Conservation (phyloP, 441 rosid species). For the Dalechampia spathulata region DNA sequence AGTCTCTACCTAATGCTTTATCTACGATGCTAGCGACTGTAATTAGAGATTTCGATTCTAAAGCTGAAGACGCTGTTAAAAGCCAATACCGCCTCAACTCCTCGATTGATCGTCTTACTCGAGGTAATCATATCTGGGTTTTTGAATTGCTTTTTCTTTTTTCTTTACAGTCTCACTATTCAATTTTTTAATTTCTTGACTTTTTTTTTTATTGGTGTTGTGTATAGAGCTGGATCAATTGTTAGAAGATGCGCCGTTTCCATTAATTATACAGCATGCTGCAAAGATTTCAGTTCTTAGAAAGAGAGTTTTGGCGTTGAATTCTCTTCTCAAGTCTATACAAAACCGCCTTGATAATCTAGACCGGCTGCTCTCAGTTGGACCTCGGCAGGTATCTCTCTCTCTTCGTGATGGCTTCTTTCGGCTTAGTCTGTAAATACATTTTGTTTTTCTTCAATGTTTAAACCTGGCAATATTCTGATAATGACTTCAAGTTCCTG, state of each 20-base stretch:
- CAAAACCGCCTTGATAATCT: conserved; percentile 58
- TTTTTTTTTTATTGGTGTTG: background rate
- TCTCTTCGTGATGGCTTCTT: background rate
- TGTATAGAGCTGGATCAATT: conserved; percentile 68
- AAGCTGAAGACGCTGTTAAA: conserved; percentile 37
- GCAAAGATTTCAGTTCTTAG: conserved; percentile 52
- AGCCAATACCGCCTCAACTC: conserved; percentile 56
- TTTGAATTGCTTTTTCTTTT: no score
- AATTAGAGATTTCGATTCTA: conserved; percentile 53
- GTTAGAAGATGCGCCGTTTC: conserved; percentile 69
- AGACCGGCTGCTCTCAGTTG: conserved; percentile 45
- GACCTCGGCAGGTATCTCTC: conserved; percentile 34
- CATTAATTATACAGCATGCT: conserved; percentile 64
- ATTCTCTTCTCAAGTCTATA: conserved; percentile 45
- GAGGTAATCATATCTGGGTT: no score
- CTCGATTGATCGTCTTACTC: conserved; percentile 55
- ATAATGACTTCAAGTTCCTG: no score
- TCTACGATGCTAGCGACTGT: conserved; percentile 44
- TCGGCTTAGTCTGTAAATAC: no score
- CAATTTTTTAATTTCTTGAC: no score
- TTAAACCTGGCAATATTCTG: no score
- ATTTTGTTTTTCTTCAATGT: no score
- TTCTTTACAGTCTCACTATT: background rate
- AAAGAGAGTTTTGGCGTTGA: conserved; percentile 61
- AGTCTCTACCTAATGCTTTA: conserved; percentile 41